Percentiles rank a stretch among this genome's conserved stretches.
phyloP scores from a whole-genome alignment of 1,139 yeast species.

The Blastobotrys elegans region DNA sequence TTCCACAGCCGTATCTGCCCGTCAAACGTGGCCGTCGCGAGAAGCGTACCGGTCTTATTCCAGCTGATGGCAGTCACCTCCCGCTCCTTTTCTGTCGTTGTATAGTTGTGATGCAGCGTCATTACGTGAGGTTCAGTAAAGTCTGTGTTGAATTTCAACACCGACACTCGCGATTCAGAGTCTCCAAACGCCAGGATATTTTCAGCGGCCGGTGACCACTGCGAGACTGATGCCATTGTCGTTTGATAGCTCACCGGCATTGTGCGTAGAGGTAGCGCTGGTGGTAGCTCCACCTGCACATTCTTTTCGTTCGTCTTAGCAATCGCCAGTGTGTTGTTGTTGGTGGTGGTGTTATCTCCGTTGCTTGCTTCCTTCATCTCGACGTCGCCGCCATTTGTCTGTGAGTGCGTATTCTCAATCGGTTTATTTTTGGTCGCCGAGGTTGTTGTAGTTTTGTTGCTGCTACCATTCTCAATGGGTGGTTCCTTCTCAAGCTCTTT shows the following conservation, averaged over 20 bases:
- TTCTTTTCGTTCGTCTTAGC: not conserved
- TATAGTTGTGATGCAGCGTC: conserved; percentile 14
- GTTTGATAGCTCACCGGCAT: conserved; percentile 13
- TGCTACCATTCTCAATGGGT: conserved; percentile 2
- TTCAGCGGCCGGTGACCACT: conserved; percentile 24
- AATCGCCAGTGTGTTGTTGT: not conserved
- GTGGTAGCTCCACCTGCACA: conserved; percentile 8
- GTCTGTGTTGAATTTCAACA: conserved; percentile 11
- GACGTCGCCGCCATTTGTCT: conserved; percentile 1
- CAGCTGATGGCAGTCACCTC: conserved; percentile 31
- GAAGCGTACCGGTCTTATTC: conserved; percentile 27
- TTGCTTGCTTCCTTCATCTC: conserved; percentile 9
- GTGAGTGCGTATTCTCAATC: not conserved
- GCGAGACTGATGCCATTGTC: conserved; percentile 21
- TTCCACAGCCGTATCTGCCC: conserved; percentile 35
- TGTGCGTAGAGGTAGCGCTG: conserved; percentile 7
- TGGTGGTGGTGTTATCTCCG: not conserved
- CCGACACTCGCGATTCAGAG: conserved; percentile 11
- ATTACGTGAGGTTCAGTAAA: not conserved
- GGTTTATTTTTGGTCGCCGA: not conserved
- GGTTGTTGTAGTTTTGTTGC: no score
- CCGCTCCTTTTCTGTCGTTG: conserved; percentile 20
- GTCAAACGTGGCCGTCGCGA: conserved; percentile 33
- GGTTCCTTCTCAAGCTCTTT: conserved; percentile 19
- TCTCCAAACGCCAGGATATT: conserved; percentile 23